Percentiles rank a stretch among this genome's conserved stretches.
phyloP scores from a whole-genome alignment of 2,329 filamentous ascomycete genomes.

The Anthostomella pinea region DNA sequence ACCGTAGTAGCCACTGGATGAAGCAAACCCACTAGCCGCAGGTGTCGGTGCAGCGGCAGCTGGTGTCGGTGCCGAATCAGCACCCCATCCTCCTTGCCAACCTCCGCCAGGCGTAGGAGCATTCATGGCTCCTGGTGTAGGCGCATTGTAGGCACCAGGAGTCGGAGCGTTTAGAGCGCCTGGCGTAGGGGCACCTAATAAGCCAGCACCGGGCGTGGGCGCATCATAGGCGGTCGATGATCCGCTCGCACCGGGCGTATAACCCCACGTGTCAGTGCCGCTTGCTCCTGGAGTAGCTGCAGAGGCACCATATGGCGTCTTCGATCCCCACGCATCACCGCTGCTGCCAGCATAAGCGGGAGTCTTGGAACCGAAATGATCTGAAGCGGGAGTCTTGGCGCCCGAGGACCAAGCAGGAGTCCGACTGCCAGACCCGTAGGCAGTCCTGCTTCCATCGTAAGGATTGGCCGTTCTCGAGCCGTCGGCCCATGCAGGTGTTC shows the following conservation, averaged over 20 bases:
- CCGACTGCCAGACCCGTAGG: slow-evolving; percentile 70
- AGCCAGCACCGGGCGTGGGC: slow-evolving; percentile 60
- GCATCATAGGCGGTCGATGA: slow-evolving; percentile 61
- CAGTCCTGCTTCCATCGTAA: slow-evolving; percentile 71
- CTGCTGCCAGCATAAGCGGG: slow-evolving; percentile 54
- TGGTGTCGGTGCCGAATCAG: slow-evolving; percentile 65
- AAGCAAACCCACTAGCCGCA: slow-evolving; percentile 54
- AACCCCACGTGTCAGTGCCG: slow-evolving; percentile 59
- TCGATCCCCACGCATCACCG: slow-evolving; percentile 66
- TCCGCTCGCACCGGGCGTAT: slow-evolving; percentile 49
- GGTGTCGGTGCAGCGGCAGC: slow-evolving; percentile 67
- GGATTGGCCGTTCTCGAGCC: slow-evolving; percentile 67
- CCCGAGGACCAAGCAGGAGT: slow-evolving; percentile 79
- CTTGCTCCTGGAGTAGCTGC: slow-evolving; percentile 58
- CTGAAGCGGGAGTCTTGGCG: slow-evolving; percentile 65
- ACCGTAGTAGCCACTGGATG: slow-evolving; percentile 48
- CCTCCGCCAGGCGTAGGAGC: slow-evolving; percentile 69
- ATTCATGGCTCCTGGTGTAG: slow-evolving; percentile 57
- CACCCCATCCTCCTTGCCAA: slow-evolving; percentile 58
- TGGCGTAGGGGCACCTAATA: slow-evolving; percentile 58
- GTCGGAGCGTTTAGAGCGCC: slow-evolving; percentile 67
- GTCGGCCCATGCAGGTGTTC: slow-evolving; percentile 70
- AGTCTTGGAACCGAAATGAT: slow-evolving; percentile 68
- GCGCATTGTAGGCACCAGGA: slow-evolving; percentile 64
- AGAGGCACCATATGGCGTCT: slow-evolving; percentile 70